Conservation (phyloP, 495 filamentous ascomycete species). For the Podospora tetraspora region DNA sequence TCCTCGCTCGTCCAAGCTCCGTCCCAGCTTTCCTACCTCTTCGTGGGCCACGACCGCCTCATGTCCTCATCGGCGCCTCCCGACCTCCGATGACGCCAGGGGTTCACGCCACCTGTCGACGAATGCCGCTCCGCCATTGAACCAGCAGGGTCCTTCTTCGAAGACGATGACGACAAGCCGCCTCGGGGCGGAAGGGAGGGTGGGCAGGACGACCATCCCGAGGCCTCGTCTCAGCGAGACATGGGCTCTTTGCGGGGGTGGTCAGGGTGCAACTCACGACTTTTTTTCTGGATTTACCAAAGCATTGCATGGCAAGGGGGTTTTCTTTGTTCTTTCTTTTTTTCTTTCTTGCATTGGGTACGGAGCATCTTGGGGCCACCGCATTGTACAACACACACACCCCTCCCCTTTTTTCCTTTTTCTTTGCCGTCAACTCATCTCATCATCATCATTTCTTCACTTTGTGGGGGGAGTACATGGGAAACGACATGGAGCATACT, state of each 20-base stretch:
- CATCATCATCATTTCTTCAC: not conserved
- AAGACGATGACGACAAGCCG: slow-evolving; percentile 20
- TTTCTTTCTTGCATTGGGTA: slow-evolving; percentile 13
- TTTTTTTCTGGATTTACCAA: not conserved
- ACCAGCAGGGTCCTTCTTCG: slow-evolving; percentile 27
- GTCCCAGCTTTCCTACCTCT: slow-evolving; percentile 45
- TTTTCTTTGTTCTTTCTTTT: not conserved
- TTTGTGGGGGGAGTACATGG: slow-evolving; percentile 6
- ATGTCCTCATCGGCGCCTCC: slow-evolving; percentile 42
- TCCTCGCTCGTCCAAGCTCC: slow-evolving; percentile 38
- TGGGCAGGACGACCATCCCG: not conserved
- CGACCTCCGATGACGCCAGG: slow-evolving; percentile 18
- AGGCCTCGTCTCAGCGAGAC: not conserved
- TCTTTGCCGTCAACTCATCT: not conserved
- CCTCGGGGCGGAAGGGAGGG: not conserved
- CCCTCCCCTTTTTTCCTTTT: not conserved
- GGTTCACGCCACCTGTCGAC: slow-evolving; percentile 10
- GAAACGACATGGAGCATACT: slow-evolving; percentile 21
- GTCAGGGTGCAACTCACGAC: not conserved
- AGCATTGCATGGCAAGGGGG: not conserved
- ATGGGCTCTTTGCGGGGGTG: not conserved
- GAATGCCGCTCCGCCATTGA: slow-evolving; percentile 22
- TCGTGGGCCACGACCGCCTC: slow-evolving; percentile 44
- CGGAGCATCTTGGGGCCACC: slow-evolving; percentile 11
- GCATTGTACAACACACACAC: slow-evolving; percentile 17